Base-by-base conservation (phyloP, 345 rosid genomes). In the Passiflora organensis region DNA sequence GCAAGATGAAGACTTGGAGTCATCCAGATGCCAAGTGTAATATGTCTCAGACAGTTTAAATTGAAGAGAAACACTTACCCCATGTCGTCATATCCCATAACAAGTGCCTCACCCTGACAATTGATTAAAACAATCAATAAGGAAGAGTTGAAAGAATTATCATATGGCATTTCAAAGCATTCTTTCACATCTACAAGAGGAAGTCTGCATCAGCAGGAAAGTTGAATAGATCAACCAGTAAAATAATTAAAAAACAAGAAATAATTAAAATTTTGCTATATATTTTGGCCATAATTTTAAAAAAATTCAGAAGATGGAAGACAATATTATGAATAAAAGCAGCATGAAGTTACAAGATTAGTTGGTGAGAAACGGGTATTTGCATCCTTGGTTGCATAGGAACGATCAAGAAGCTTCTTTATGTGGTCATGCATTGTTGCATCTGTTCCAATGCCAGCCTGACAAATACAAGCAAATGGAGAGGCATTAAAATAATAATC, bases 391-490 rank as follows among this genome's bases (percentile, higher is more conserved):
- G 89, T 89, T 41, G 82, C 98, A 76, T 91, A 91, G 68, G 77
- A 88, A 54, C 96, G 81, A 82, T 91, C 98, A 45, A 88, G 94
- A 66, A 91, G 80, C 85, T 91, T 91, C 71, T 91, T 82, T 48
- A 91, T 91, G 77, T 91, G 99, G 64, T 91, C 99, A 52, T 91
- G 99, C 99, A 91, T 91, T 23, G 99, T 91, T 64, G 99, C 99
- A 74, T 89, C 99, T 0, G 96, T 91, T 49, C 99, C 99, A 75
- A 91, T 91, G 53, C 95, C 95, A 1, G 94, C 99, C 99, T 91
- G 63, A 50, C 6, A 51, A 28, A 60, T 48, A 56, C 47, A 76
- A 61, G 23, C 49, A 51, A 54, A 66, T 15, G 14, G 34, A 11
- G 18, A 48, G 21, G 43, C 37, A 22, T 2, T 38, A 13, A 52